Evolutionary conservation across 495 filamentous ascomycete species (phyloP), one percentile per base, ranked within the genome.

Genomic region (Collariella sp.): DNA sequence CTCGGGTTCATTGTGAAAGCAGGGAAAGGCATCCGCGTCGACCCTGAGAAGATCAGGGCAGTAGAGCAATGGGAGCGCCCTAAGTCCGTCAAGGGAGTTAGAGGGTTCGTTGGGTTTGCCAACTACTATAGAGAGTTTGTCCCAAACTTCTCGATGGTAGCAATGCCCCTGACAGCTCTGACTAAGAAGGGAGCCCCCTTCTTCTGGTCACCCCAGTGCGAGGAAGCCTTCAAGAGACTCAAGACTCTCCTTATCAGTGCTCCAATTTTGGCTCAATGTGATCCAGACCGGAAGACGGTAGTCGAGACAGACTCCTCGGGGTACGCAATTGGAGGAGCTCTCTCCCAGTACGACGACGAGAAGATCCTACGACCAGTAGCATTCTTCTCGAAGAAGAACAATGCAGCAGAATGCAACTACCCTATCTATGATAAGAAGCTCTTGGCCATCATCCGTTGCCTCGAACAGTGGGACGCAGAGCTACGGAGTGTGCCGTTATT

Each of bases 381-480:
- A 2, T 54, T 23, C 18, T 19, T n/a, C 46, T 29, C 2, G 0
- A 22, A 13, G 10, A 54, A 35, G 11, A 24, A 34, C 5, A 23
- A 3, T 2, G 7, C 20, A 6, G 13, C 41, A 0, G 22, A 55
- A 35, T 42, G 1, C 7, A 55, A 55, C 12, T 55, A 55, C 9
- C 9, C 7, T 0, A 55, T 55, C 22, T 7, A 38, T 19, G 20
- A 39, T n/a, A 54, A 54, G 33, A 42, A 54, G 20, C 26, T 54
- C 5, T 5, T 55, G 4, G 39, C n/a, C 35, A 24, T 23, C n/a
- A 42, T 18, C 13, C 42, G 3, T n/a, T 10, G n/a, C 6, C 6
- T 50, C 0, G 16, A 39, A 11, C 11, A 38, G 15, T 50, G 19
- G 34, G 44, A 33, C 11, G n/a, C n/a, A 10, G 44, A 33, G 7